Evolutionary conservation across 179 eudicot species (phyloP), one percentile per base, ranked within the genome.

Genomic region (Heliamphora pulchella): DNA sequence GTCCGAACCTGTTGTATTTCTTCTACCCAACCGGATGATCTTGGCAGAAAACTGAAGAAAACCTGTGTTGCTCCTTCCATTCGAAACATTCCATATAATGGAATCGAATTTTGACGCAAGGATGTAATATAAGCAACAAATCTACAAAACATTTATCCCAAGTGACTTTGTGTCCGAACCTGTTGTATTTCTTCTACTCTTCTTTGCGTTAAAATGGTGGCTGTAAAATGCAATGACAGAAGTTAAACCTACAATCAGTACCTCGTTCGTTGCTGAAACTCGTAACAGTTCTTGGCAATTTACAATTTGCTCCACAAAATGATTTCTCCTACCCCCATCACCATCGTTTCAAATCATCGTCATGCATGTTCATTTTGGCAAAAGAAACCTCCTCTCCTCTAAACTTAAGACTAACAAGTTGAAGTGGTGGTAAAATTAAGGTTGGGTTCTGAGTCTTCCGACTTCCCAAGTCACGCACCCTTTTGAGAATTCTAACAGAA

Each of bases 281-380:
- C 18, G 20, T 59, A 84, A 79, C 83, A 78, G 43, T 80, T 70
- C 77, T 78, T 54, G 57, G 65, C 55, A 61, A 81, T 81, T 53
- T 78, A 78, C 86, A 31, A 81, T 50, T 75, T 68, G 81, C 77
- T 70, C 59, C 83, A 74, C 77, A 39, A 31, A 31, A 31, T 31
- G 31, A 54, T 17, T 50, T 51, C 59, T 47, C 64, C 74, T 63
- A 75, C 20, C 71, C 68, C 57, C 65, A 63, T 57, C 58, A 17
- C 47, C 5, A n/a, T 9, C 55, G 61, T 59, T 31, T 31, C 31
- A 0, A 31, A 68, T 57, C 64, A 31, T 31, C 31, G 31, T 31
- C 31, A 31, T 31, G 31, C 31, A 31, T 31, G 31, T 31, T 31
- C 31, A 31, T 31, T 31, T 76, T 31, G 17, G 58, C 50, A 50